Evolutionary conservation across 495 filamentous ascomycete genomes (phyloP).

Genomic region (Daldinia vernicosa): DNA sequence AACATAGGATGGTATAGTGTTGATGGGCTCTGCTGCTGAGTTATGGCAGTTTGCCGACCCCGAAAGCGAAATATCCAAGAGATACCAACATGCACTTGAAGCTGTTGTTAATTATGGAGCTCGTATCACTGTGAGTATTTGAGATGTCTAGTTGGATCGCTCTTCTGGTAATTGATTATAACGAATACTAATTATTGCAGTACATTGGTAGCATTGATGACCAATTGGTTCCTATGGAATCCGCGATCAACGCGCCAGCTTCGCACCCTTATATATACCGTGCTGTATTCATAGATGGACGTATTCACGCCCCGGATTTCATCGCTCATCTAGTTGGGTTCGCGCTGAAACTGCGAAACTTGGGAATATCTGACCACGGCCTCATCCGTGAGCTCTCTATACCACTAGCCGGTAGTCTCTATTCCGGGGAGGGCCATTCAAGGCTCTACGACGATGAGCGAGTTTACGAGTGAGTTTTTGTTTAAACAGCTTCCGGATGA

Average conservation of each 20-base stretch:
- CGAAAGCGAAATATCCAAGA: constrained; percentile 80
- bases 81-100: constrained; percentile 79
- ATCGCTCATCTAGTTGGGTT: constrained; percentile 93
- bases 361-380: constrained; percentile 91
- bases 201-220: constrained; percentile 91
- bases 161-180: neutral
- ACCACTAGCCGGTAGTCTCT: constrained; percentile 89
- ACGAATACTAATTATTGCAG: constrained; percentile 23
- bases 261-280: constrained; percentile 92
- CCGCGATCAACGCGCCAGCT: constrained; percentile 81
- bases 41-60: constrained; percentile 90
- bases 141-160: neutral
- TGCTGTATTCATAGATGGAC: constrained; percentile 92
- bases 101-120: constrained; percentile 78
- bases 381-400: constrained; percentile 89
- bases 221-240: constrained; percentile 86
- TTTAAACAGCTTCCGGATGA: neutral
- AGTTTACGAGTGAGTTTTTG: constrained; percentile 77
- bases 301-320: constrained; percentile 92
- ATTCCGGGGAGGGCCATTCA: constrained; percentile 91
- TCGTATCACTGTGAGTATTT: constrained; percentile 65
- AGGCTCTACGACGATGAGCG: constrained; percentile 87
- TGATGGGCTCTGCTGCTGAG: constrained; percentile 88
- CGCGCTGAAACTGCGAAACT: constrained; percentile 88
- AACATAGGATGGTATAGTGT: constrained; percentile 46